Evolutionary conservation across 306 rosid genomes (phyloP).

Genomic region (Alnus rubra): DNA sequence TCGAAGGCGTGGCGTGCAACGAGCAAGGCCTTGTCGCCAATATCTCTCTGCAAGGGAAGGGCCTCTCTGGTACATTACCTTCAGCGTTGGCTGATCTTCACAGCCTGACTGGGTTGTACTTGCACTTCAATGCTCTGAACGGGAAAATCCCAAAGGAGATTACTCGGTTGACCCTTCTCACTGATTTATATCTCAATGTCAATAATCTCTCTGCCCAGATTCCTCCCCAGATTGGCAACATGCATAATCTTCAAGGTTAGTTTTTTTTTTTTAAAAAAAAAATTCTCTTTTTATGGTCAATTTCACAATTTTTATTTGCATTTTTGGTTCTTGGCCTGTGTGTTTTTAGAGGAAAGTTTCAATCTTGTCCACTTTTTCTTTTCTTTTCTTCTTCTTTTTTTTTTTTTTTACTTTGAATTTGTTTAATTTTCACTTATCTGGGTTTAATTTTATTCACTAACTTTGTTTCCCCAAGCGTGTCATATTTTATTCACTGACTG

Average conservation of each 20-base stretch:
- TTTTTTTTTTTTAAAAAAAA: no score
- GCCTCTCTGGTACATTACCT: conserved; percentile 45
- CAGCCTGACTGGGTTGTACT: conserved; percentile 54
- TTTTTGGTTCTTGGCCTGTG: background rate
- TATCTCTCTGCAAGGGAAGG: conserved; percentile 55
- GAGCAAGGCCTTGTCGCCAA: conserved; percentile 46
- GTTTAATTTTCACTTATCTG: no score
- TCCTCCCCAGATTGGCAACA: conserved; percentile 43
- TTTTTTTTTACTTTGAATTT: background rate
- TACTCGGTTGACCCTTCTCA: conserved; percentile 35
- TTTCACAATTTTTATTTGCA: background rate
- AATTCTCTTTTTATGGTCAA: no score
- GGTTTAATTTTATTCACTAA: no score
- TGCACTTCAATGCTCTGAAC: conserved; percentile 50
- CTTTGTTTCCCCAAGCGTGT: background rate
- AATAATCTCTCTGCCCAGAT: conserved; percentile 50
- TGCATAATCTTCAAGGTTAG: conserved; percentile 54
- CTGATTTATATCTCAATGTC: conserved; percentile 53
- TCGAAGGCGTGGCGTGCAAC: conserved; percentile 59
- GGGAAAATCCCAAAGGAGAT: conserved; percentile 48
- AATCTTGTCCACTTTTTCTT: background rate
- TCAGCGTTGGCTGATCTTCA: conserved; percentile 42
- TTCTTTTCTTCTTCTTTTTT: background rate
- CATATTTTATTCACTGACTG: background rate
- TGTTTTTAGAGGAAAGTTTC: background rate